phyloP scores from a whole-genome alignment of 148 eudicot genomes.

The Camellia sinensis region DNA sequence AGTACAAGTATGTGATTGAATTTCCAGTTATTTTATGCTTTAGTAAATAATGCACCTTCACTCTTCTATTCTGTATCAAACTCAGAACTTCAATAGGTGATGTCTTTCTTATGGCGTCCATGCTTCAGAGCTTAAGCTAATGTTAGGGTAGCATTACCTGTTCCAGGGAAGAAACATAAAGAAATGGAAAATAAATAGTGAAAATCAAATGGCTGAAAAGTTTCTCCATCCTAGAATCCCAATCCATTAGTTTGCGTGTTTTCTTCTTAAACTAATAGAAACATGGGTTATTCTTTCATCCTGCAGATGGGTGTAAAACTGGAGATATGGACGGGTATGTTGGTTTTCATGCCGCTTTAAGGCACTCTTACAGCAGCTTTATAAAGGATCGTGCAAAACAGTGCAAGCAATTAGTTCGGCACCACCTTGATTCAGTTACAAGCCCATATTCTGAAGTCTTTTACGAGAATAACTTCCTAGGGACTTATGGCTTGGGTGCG shows the following conservation, averaged over 20 bases:
- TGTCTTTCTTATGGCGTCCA: neutral
- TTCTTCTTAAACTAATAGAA: neutral
- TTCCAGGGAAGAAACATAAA: neutral
- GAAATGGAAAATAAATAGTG: neutral
- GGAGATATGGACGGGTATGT: constrained; percentile 95
- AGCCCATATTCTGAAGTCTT: constrained; percentile 92
- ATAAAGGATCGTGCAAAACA: constrained; percentile 73
- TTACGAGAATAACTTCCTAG: constrained; percentile 55
- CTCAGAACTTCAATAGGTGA: neutral
- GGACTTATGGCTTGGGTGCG: constrained; percentile 38
- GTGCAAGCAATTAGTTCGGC: constrained; percentile 84
- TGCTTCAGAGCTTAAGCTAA: neutral
- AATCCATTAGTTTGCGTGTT: neutral
- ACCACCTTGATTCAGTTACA: constrained; percentile 97
- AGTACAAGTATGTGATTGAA: neutral
- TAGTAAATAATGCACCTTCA: neutral
- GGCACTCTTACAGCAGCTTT: constrained; percentile 75
- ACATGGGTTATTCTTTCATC: constrained; percentile 9
- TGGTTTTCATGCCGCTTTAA: constrained; percentile 87
- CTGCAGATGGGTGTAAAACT: constrained; percentile 55
- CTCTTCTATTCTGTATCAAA: neutral
- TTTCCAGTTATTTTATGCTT: neutral
- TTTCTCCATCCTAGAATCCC: neutral
- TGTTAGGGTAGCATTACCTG: neutral
- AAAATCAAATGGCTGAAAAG: neutral